These are phyloP conservation scores for Talaromyces wortmannii DNA, from an alignment of 495 filamentous ascomycete genomes.

Conservation along the genomic window DNA sequence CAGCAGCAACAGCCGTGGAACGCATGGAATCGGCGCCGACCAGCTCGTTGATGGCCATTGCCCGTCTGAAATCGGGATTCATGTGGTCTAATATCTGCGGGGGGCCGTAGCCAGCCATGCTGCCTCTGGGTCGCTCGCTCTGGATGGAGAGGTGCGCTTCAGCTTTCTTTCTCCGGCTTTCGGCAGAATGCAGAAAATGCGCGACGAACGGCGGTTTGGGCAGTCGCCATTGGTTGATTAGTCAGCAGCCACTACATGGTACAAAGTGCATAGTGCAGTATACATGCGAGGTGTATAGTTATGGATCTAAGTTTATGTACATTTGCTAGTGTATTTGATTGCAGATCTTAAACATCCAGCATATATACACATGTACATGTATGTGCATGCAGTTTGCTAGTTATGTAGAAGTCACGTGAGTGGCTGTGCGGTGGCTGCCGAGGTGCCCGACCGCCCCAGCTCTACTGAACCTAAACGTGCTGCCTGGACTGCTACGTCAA, in stretches of 20 bases:
- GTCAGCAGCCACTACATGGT: constrained; percentile 8
- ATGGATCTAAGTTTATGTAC: too few relatives aligned
- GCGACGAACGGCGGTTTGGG: constrained; percentile 1
- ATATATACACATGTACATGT: too few relatives aligned
- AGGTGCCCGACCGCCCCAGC: too few relatives aligned
- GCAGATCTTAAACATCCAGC: too few relatives aligned
- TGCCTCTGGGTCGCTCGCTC: not conserved
- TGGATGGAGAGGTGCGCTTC: not conserved
- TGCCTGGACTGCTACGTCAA: too few relatives aligned
- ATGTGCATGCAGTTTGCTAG: too few relatives aligned
- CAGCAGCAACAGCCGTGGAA: constrained; percentile 17
- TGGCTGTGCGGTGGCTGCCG: too few relatives aligned
- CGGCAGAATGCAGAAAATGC: constrained; percentile 22
- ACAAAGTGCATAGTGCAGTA: too few relatives aligned
- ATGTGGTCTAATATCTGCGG: constrained; percentile 22
- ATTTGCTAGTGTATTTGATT: too few relatives aligned
- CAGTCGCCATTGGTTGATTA: constrained; percentile 9
- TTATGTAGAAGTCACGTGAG: too few relatives aligned
- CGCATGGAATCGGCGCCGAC: constrained; percentile 32
- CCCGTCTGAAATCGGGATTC: constrained; percentile 35
- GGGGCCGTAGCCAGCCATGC: constrained; percentile 2
- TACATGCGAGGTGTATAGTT: too few relatives aligned
- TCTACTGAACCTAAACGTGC: too few relatives aligned
- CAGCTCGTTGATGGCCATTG: constrained; percentile 32
- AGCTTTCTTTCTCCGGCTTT: constrained; percentile 28